These are phyloP conservation scores for Camelina neglecta DNA, from an alignment of 345 rosid genomes.

Conservation along the genomic window DNA sequence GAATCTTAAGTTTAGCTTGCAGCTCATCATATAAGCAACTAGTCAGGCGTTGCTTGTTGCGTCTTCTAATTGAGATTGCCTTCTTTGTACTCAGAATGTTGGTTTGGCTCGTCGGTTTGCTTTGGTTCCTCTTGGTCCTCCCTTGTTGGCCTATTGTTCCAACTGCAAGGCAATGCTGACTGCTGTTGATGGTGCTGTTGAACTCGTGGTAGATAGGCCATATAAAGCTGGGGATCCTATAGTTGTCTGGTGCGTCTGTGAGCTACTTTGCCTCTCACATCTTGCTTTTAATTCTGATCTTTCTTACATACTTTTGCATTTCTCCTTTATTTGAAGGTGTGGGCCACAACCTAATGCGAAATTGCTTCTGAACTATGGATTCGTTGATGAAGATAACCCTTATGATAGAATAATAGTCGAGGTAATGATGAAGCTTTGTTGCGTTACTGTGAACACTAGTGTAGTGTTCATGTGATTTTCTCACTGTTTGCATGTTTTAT, in stretches of 20 bases:
- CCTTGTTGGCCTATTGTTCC: slow-evolving; percentile 88
- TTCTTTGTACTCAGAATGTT: slow-evolving; percentile 72
- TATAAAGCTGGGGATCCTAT: slow-evolving; percentile 92
- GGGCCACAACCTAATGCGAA: slow-evolving; percentile 97
- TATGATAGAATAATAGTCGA: slow-evolving; percentile 76
- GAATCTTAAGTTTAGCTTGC: slow-evolving; percentile 20
- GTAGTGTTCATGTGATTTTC: slow-evolving; percentile 4
- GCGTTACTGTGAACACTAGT: slow-evolving; percentile 3
- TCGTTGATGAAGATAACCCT: slow-evolving; percentile 90
- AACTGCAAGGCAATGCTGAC: slow-evolving; percentile 93
- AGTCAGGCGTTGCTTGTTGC: slow-evolving; percentile 19
- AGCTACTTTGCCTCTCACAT: slow-evolving; percentile 13
- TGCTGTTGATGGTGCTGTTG: slow-evolving; percentile 82
- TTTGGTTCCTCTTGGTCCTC: slow-evolving; percentile 98
- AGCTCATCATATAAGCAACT: slow-evolving; percentile 12
- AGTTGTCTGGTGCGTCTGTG: slow-evolving; percentile 74
- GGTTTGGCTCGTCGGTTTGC: slow-evolving; percentile 97
- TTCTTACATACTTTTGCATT: slow-evolving; percentile 26
- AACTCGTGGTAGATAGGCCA: slow-evolving; percentile 82
- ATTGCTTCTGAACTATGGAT: slow-evolving; percentile 92
- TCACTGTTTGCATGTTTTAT: slow-evolving; percentile 34
- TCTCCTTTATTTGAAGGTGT: slow-evolving; percentile 61
- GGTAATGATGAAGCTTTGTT: slow-evolving; percentile 51
- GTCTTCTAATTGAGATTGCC: slow-evolving; percentile 25
- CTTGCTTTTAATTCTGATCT: slow-evolving; percentile 32